phyloP scores from a whole-genome alignment of 768 basidiomycete species.

The Psilocybe azurescens region DNA sequence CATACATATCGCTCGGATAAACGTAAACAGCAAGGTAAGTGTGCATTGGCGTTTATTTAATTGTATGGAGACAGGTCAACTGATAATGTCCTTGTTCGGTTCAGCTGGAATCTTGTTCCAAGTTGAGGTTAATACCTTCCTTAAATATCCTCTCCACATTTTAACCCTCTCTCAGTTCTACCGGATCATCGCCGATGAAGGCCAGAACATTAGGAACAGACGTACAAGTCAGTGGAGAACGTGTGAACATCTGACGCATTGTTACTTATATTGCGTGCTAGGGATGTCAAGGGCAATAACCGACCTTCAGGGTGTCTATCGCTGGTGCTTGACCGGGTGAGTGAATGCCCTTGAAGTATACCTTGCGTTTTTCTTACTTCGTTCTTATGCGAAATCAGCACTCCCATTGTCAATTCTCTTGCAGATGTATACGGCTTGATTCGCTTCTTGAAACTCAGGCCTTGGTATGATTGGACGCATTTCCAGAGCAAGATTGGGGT shows the following conservation, averaged over 20 bases:
- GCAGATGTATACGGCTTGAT: conserved; percentile 57
- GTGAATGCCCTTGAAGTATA: conserved; percentile 13
- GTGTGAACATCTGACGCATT: neutral
- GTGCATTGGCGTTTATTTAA: neutral
- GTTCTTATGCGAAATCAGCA: conserved; percentile 38
- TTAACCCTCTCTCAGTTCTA: conserved; percentile 43
- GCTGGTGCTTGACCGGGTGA: conserved; percentile 74
- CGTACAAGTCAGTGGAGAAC: conserved; percentile 45
- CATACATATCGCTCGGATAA: conserved; percentile 30
- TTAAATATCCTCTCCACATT: neutral
- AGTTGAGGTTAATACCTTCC: conserved; percentile 41
- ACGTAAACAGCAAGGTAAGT: conserved; percentile 37
- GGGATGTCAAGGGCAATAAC: conserved; percentile 60
- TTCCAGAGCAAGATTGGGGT: conserved; percentile 43
- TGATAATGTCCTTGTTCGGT: conserved; percentile 22
- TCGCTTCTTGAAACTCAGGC: conserved; percentile 48
- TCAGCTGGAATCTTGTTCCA: conserved; percentile 55
- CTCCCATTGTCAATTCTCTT: conserved; percentile 68
- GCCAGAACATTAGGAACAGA: conserved; percentile 57
- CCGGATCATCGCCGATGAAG: conserved; percentile 61
- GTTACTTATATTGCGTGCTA: conserved; percentile 22
- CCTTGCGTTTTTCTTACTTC: neutral
- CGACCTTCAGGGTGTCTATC: conserved; percentile 53
- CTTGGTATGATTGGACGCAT: conserved; percentile 51
- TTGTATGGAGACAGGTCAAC: neutral